Conservation (phyloP, 495 filamentous ascomycete genomes). For the Penicillium parvum region DNA sequence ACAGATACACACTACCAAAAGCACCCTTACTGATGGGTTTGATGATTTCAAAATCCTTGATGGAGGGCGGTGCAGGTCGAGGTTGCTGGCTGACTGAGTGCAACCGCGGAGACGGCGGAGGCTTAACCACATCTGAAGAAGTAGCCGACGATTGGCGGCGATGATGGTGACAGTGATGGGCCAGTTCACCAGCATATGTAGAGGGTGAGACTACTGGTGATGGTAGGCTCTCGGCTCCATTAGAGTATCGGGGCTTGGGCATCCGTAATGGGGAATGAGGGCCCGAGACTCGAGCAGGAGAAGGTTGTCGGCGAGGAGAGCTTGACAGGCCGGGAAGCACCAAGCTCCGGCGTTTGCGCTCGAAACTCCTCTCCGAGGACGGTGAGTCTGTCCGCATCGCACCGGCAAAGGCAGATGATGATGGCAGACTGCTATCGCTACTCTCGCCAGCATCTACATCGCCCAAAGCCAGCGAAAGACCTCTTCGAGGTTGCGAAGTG, state of each 20-base stretch:
- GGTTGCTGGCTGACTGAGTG: slow-evolving; percentile 67
- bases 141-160: slow-evolving; percentile 89
- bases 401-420: slow-evolving; percentile 61
- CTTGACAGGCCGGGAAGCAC: slow-evolving; percentile 66
- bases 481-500: slow-evolving; percentile 59
- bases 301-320: slow-evolving; percentile 79
- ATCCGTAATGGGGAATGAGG: slow-evolving; percentile 87
- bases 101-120: slow-evolving; percentile 77
- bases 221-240: slow-evolving; percentile 65
- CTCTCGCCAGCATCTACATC: slow-evolving; percentile 74
- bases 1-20: slow-evolving; percentile 95
- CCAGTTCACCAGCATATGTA: slow-evolving; percentile 73
- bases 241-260: slow-evolving; percentile 75
- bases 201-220: slow-evolving; percentile 90
- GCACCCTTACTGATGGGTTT: slow-evolving; percentile 99
- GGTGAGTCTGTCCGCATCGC: slow-evolving; percentile 80
- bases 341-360: slow-evolving; percentile 78
- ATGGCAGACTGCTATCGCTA: slow-evolving; percentile 88
- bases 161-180: slow-evolving; percentile 64
- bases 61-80: slow-evolving; percentile 84
- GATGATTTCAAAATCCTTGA: slow-evolving; percentile 99
- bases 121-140: slow-evolving; percentile 63
- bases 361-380: slow-evolving; percentile 77
- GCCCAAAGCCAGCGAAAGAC: slow-evolving; percentile 65
- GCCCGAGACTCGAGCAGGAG: slow-evolving; percentile 66